These are phyloP conservation scores for Citrullus amarus DNA, from an alignment of 306 rosid species.

Conservation along the genomic window DNA sequence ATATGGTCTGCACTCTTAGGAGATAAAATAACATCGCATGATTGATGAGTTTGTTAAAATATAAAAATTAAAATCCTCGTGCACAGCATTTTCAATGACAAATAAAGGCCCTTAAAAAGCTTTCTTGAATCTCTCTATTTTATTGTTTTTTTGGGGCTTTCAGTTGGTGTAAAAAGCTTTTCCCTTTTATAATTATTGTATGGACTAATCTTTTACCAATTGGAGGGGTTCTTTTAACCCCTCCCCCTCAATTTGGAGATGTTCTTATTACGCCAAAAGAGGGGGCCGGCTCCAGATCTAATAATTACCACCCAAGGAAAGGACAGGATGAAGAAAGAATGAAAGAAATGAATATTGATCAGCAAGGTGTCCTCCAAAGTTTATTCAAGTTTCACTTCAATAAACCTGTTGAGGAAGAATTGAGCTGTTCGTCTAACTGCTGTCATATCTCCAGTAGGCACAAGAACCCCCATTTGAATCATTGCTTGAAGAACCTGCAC, in stretches of 20 bases:
- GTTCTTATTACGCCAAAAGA: background rate
- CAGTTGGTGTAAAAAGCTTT: background rate
- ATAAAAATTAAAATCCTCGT: background rate
- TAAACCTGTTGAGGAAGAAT: constrained; percentile 84
- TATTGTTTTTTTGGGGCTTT: background rate
- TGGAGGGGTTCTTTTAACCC: background rate
- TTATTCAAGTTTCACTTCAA: background rate
- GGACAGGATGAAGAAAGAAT: background rate
- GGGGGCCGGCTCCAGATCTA: background rate
- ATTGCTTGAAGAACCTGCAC: constrained; percentile 91
- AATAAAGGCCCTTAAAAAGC: background rate
- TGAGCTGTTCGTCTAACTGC: constrained; percentile 94
- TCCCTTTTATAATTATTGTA: background rate
- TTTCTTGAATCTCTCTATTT: background rate
- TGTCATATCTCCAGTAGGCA: constrained; percentile 99
- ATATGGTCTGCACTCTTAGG: background rate
- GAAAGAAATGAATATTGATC: background rate
- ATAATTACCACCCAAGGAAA: background rate
- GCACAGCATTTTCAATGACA: background rate
- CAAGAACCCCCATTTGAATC: constrained; percentile 99
- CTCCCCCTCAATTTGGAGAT: background rate
- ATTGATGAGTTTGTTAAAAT: background rate
- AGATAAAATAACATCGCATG: background rate
- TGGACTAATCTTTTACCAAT: background rate
- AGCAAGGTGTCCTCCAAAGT: background rate